phyloP scores from a whole-genome alignment of 495 filamentous ascomycete genomes.

The Podospora pseudopauciseta region DNA sequence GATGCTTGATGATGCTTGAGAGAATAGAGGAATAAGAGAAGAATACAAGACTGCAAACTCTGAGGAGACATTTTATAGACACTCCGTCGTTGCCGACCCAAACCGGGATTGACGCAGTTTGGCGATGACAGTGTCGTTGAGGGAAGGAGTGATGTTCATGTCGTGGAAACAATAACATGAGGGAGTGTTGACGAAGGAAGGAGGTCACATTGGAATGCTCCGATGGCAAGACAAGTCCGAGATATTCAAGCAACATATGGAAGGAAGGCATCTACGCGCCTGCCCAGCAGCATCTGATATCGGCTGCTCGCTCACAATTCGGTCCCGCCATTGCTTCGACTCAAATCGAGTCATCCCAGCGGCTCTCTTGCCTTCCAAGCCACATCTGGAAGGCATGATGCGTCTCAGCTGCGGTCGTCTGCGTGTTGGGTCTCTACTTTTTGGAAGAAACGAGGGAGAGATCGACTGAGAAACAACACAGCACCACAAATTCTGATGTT shows the following conservation, averaged over 20 bases:
- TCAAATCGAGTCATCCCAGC: background rate
- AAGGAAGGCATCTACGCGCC: background rate
- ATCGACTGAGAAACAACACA: background rate
- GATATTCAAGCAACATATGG: background rate
- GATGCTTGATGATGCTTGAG: constrained; percentile 1
- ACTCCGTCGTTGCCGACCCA: background rate
- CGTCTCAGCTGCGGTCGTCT: too few species aligned
- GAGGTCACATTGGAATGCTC: background rate
- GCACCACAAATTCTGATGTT: background rate
- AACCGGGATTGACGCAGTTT: background rate
- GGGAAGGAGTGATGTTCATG: background rate
- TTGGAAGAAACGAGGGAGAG: too few species aligned
- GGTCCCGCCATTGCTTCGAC: background rate
- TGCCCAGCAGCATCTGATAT: background rate
- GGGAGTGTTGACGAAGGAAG: background rate
- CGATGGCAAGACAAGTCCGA: background rate
- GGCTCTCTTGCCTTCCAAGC: too few species aligned
- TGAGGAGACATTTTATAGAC: background rate
- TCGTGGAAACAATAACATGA: background rate
- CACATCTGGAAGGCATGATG: too few species aligned
- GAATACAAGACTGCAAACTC: background rate
- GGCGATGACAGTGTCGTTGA: background rate
- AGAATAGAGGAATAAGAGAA: background rate
- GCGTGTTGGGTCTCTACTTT: too few species aligned
- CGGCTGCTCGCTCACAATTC: background rate